Evolutionary conservation across 345 rosid species (phyloP).

Genomic region (Sonneratia caseolaris): DNA sequence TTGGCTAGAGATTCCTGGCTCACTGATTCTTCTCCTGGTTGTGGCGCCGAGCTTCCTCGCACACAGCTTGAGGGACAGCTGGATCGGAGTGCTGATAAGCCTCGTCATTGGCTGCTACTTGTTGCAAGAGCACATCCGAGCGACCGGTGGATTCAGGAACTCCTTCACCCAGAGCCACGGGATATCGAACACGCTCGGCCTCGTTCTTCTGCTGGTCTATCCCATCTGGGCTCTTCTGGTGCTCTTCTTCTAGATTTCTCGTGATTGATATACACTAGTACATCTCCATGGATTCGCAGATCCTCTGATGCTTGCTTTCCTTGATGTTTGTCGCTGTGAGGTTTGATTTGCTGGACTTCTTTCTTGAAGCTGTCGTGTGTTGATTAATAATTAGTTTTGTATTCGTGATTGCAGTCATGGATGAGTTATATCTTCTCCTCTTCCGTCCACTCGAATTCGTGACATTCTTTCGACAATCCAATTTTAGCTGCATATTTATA

Average conservation of each 20-base stretch:
- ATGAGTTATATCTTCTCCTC: too few relatives aligned
- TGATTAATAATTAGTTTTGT: background rate
- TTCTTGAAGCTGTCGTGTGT: background rate
- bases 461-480: too few relatives aligned
- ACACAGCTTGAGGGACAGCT: conserved; percentile 38
- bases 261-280: background rate
- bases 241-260: conserved; percentile 30
- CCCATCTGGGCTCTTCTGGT: conserved; percentile 69
- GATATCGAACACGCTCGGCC: conserved; percentile 73
- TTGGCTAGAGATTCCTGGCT: conserved; percentile 75
- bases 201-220: conserved; percentile 63
- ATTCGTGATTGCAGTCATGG: too few relatives aligned
- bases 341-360: background rate
- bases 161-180: conserved; percentile 63
- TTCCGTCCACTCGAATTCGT: too few relatives aligned
- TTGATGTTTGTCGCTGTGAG: background rate
- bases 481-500: too few relatives aligned
- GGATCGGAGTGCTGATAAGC: conserved; percentile 59
- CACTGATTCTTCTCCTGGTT: conserved; percentile 54
- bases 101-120: conserved; percentile 76
- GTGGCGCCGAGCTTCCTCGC: conserved; percentile 62
- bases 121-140: conserved; percentile 82
- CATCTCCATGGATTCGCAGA: background rate
- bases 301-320: background rate
- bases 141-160: conserved; percentile 85